These are phyloP conservation scores for Austroboletus rostrupii DNA, from an alignment of 1,284 basidiomycete genomes.

Conservation along the genomic window DNA sequence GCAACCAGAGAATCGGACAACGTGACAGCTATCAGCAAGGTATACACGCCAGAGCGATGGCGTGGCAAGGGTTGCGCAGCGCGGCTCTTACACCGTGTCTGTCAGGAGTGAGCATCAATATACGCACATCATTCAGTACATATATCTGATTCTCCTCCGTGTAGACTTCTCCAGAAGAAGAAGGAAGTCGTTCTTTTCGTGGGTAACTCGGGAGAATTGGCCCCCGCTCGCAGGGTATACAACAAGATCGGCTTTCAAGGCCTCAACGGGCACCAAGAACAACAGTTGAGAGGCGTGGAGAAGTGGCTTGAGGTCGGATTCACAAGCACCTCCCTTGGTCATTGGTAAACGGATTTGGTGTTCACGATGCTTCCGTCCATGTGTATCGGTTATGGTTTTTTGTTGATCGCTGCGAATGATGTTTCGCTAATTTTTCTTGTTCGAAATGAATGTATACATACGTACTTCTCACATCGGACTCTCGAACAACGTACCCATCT, in stretches of 20 bases:
- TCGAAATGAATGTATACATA: too few species aligned
- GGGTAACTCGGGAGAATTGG: slow-evolving; percentile 27
- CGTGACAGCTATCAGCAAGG: slow-evolving; percentile 48
- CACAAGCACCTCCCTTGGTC: slow-evolving; percentile 9
- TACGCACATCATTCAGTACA: neutral
- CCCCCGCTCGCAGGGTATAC: slow-evolving; percentile 20
- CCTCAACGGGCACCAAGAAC: slow-evolving; percentile 9
- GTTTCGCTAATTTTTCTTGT: too few species aligned
- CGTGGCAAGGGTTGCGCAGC: slow-evolving; percentile 42
- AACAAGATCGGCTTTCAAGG: slow-evolving; percentile 24
- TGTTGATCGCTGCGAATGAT: too few species aligned
- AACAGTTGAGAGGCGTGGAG: slow-evolving; percentile 16
- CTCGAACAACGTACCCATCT: too few species aligned
- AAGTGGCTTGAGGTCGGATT: slow-evolving; percentile 23
- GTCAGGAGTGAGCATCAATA: slow-evolving; percentile 32
- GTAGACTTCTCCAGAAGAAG: slow-evolving; percentile 33
- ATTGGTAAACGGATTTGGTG: slow-evolving; percentile 11
- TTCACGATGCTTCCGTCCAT: neutral
- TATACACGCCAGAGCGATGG: slow-evolving; percentile 42
- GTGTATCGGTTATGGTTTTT: too few species aligned
- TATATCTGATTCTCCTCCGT: neutral
- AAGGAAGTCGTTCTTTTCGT: slow-evolving; percentile 48
- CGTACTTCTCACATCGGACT: too few species aligned
- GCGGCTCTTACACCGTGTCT: slow-evolving; percentile 42
- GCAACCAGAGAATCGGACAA: slow-evolving; percentile 39